Conservation (phyloP, 495 filamentous ascomycete genomes). For the Pseudotulostoma volvatum region DNA sequence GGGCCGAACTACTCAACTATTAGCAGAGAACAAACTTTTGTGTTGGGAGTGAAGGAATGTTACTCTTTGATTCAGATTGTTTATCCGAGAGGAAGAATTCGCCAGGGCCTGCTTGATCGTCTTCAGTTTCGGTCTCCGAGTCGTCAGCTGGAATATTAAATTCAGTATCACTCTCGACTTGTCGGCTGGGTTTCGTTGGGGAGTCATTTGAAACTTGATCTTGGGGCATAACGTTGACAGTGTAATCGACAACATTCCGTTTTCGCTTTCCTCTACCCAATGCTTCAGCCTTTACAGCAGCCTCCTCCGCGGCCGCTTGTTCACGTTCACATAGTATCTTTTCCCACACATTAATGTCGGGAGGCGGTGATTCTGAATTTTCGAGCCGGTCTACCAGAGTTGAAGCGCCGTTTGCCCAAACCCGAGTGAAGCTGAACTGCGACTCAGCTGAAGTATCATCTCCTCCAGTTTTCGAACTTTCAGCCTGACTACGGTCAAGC, state of each 20-base stretch:
- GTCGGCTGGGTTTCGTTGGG: conserved; percentile 11
- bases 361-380: conserved; percentile 24
- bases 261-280: conserved; percentile 72
- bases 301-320: conserved; percentile 52
- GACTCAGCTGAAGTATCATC: conserved; percentile 46
- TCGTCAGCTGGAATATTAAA: conserved; percentile 10
- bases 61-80: no score
- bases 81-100: no score
- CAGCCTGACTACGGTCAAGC: conserved; percentile 67
- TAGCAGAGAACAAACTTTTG: neutral
- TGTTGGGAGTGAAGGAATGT: neutral
- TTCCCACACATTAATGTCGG: conserved; percentile 65
- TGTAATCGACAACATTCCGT: conserved; percentile 30
- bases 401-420: conserved; percentile 75
- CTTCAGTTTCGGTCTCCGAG: conserved; percentile 12
- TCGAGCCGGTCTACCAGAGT: conserved; percentile 43
- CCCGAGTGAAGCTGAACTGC: conserved; percentile 77
- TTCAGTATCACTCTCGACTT: conserved; percentile 21
- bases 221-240: conserved; percentile 6
- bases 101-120: no score
- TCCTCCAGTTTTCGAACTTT: conserved; percentile 44
- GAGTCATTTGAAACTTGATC: conserved; percentile 9
- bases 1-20: conserved; percentile 10
- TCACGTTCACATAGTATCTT: conserved; percentile 72
- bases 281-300: conserved; percentile 42